Evolutionary conservation across 352 stramenopile genomes (phyloP).

Genomic region (Pythium sukuiense): DNA sequence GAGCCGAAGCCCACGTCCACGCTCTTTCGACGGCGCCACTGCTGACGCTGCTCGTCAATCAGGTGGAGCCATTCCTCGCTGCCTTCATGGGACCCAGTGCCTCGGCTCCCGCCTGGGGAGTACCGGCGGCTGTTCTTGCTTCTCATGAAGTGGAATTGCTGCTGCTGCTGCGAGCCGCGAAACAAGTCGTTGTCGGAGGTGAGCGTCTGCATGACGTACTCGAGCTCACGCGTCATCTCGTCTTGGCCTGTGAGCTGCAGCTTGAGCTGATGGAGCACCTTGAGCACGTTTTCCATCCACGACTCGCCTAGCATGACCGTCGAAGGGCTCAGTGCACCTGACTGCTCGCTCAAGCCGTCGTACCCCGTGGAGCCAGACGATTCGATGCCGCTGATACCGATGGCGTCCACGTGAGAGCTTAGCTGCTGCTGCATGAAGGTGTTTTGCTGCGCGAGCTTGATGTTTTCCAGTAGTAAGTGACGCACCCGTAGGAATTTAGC

Average conservation of each 20-base stretch:
- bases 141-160: conserved; percentile 11
- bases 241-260: conserved; percentile 41
- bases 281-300: conserved; percentile 75
- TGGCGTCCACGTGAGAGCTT: conserved; percentile 57
- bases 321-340: conserved; percentile 13
- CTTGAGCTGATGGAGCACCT: conserved; percentile 51
- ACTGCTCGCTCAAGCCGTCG: conserved; percentile 18
- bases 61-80: conserved; percentile 53
- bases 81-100: conserved; percentile 19
- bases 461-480: conserved; percentile 63
- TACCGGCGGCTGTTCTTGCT: conserved; percentile 9
- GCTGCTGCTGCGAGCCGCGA: conserved; percentile 11
- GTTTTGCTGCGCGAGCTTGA: conserved; percentile 61
- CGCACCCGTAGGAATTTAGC: conserved; percentile 56
- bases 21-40: conserved; percentile 42
- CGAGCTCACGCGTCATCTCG: conserved; percentile 42
- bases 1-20: conserved; percentile 12
- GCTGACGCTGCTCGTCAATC: conserved; percentile 45
- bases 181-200: conserved; percentile 70
- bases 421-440: conserved; percentile 67
- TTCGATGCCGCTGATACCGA: conserved; percentile 43
- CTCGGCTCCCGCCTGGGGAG: conserved; percentile 12
- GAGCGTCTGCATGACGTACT: conserved; percentile 71
- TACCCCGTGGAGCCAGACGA: conserved; percentile 8
- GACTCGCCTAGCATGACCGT: conserved; percentile 50